Evolutionary conservation across 2,329 filamentous ascomycete species (phyloP), one percentile per base, ranked within the genome.

Genomic region (Fusarium sp.): DNA sequence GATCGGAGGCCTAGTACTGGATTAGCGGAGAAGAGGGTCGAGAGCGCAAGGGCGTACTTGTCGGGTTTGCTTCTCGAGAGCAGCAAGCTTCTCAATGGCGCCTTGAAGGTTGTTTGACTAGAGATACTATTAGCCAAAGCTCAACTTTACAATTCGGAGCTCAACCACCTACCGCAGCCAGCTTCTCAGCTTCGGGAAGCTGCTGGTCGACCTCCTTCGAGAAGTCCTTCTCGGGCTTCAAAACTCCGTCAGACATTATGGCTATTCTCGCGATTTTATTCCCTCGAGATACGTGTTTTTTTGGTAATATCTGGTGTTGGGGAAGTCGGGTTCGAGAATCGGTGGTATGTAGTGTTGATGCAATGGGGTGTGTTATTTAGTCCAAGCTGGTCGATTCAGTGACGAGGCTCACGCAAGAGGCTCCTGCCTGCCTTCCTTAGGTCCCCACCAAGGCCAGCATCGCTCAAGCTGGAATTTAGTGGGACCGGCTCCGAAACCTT

Each of bases 161-260:
- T 57, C 11, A 47, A 52, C 69, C 82, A 92, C 79, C 71, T 83
- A 96, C 94, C 87, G 94, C 91, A 74, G 94, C 94, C 75, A 97
- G 89, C 84, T 92, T 87, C 86, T 98, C 90, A 64, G 94, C 94
- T 83, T 98, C 94, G 52, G 94, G 92, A 75, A 99, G 90, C 83
- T 93, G 89, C 83, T 92, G 90, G 86, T 98, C 94, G 78, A 93
- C 94, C 83, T 98, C 94, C 85, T 97, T 97, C 79, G 93, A 92
- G 89, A 93, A 98, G 90, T 99, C 96, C 91, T 97, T 98, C 87
- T 99, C 96, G 78, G 95, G 93, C 89, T 97, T 97, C 82, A 96
- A 83, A 78, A 87, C 83, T 82, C 90, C 90, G 83, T 94, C 92
- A 77, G 94, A 92, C 94, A 97, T 97, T 79, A 58, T 79, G 74